A percentile compares a stretch with the other conserved stretches of the same genome.
Conservation (phyloP, 805 yeast genomes). For the Metschnikowia peoriensis region DNA sequence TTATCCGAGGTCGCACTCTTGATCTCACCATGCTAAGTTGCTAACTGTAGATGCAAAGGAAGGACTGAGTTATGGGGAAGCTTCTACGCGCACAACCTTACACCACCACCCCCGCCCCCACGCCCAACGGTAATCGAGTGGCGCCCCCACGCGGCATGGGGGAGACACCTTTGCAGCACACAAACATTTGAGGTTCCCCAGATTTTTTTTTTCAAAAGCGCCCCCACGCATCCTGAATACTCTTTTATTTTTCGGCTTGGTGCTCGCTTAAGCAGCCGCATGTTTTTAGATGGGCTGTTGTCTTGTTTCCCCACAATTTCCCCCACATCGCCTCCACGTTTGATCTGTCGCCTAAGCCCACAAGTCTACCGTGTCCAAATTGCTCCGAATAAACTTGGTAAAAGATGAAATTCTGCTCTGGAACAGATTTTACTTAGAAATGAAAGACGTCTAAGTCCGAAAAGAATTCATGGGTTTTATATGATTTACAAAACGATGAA, state of each 20-base stretch:
- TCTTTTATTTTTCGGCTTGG: not conserved
- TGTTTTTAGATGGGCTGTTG: not conserved
- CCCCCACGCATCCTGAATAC: not conserved
- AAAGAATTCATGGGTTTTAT: too few relatives aligned
- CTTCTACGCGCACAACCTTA: not conserved
- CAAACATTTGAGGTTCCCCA: too few relatives aligned
- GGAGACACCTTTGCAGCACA: not conserved
- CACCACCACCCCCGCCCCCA: not conserved
- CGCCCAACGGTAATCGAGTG: not conserved
- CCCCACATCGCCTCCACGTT: not conserved
- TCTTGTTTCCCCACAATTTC: not conserved
- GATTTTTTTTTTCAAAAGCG: not conserved
- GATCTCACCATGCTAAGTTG: not conserved
- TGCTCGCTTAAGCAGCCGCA: not conserved
- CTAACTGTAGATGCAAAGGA: not conserved
- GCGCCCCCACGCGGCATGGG: constrained; percentile 1
- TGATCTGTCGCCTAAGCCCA: not conserved
- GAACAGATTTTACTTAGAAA: too few relatives aligned
- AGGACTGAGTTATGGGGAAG: not conserved
- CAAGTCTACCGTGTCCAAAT: not conserved
- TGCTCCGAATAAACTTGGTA: not conserved
- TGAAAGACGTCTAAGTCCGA: too few relatives aligned
- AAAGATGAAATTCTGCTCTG: too few relatives aligned
- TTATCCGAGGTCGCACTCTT: not conserved
- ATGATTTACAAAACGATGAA: too few relatives aligned